Evolutionary conservation across 345 rosid genomes (phyloP).

Genomic region (Gossypium bickii): DNA sequence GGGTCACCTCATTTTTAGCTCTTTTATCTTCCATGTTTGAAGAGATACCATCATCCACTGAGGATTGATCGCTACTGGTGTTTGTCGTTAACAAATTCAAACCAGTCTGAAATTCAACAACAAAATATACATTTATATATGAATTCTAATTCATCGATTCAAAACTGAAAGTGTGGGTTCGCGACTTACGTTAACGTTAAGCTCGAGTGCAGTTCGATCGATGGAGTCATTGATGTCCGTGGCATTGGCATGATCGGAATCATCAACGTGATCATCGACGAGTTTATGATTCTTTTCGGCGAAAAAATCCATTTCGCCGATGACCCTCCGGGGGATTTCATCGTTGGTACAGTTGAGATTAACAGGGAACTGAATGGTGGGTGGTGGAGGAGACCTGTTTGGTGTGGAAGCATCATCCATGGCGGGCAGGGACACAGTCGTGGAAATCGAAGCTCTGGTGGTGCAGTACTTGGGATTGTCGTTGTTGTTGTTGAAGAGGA

Average conservation of each 20-base stretch:
- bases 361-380: slow-evolving; percentile 43
- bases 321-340: background rate
- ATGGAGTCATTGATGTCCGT: slow-evolving; percentile 1
- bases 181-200: slow-evolving; percentile 41
- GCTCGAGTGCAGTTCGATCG: slow-evolving; percentile 24
- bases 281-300: background rate
- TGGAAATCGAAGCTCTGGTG: background rate
- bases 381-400: slow-evolving; percentile 25
- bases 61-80: slow-evolving; percentile 55
- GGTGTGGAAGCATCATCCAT: slow-evolving; percentile 18
- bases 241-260: background rate
- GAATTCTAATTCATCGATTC: background rate
- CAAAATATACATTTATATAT: background rate
- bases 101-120: slow-evolving; percentile 41
- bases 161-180: background rate
- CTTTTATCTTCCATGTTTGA: slow-evolving; percentile 44
- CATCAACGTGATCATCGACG: background rate
- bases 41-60: slow-evolving; percentile 57
- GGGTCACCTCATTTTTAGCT: slow-evolving; percentile 44
- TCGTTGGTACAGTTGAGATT: background rate
- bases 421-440: background rate
- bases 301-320: slow-evolving; percentile 8
- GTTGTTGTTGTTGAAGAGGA: background rate
- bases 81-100: slow-evolving; percentile 58
- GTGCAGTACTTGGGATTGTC: background rate